Evolutionary conservation across 108 stramenopile genomes (phyloP), one percentile per base, ranked within the genome.

Genomic region (Chaetoceros muelleri): DNA sequence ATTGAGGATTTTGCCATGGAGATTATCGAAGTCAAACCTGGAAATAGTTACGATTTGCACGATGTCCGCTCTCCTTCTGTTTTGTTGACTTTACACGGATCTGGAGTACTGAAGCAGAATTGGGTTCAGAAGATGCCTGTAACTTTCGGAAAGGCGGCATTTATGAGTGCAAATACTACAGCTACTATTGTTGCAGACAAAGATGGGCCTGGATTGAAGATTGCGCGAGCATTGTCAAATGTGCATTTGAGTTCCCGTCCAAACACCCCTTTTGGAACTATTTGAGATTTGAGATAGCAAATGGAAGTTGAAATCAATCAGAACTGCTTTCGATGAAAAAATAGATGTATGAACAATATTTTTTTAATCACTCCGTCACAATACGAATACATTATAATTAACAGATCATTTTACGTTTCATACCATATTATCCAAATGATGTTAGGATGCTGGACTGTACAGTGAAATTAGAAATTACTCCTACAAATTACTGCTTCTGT

Each of bases 131-230:
- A 29, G 3, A 24, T 62, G 53, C 28, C 25, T 19, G 52, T 62
- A 24, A 34, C 53, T 5, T 62, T 62, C 53, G 61, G 61, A 30
- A 23, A 22, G 1, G 52, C 61, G 2, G 53, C 61, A 24, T 62
- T 62, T 53, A 52, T 52, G 21, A 52, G 51, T 24, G 53, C 52
- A 10, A 54, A 54, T n/a, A 62, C 61, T 17, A n/a, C 10, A 2
- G 26, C 34, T 24, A 62, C 52, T 1, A 30, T 62, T 21, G 27
- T 54, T 44, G 53, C 61, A 10, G 61, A 51, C 16, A 20, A 20
- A 2, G 24, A 62, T 3, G 61, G 61, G 5, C 34, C 34, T 40
- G 34, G 34, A 40, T 13, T 40, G 8, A 40, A 40, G 34, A 40
- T 40, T 40, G 34, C 13, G 5, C 34, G 34, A 10, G 34, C 34